Base-by-base conservation (phyloP, 352 stramenopile species). In the Phytophthora meadii region DNA sequence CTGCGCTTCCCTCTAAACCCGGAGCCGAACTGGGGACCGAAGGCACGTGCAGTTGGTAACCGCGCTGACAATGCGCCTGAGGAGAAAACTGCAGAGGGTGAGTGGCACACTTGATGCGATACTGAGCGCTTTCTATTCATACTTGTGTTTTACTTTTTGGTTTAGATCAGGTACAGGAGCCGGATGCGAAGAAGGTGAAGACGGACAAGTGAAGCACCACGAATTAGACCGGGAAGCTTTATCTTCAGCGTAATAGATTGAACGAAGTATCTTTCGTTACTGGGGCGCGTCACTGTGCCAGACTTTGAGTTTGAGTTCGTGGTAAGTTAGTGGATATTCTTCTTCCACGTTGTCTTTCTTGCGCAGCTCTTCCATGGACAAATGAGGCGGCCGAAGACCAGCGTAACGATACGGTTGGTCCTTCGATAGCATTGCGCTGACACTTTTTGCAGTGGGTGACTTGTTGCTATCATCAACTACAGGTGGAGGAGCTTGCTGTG, bases 21-120 rank as follows among this genome's bases (percentile, higher is more conserved):
- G 4, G 93, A 99, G 71, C 88, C 94, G 1, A 95, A 99, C 74
- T 99, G 97, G 97, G 97, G 97, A 11, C 97, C 96, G 0, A 99
- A 99, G 79, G 84, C 92, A 0, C 87, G 89, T 60, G 88, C 88
- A 39, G 84, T 93, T 1, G 87, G 89, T 34, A 89, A 94, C 69
- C 87, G 84, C 45, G 63, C 61, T 19, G 74, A 73, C 25, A 59
- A 55, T 14, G 52, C 15, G 19, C 6, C 46, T 41, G 61, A 51
- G 8, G 55, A 37, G 19, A 78, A 66, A 34, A 74, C 49, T 61
- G 14, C 30, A 36, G 54, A 54, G 68, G 65, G 54, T 64, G 57
- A 63, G 61, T 72, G 39, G 8, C 57, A 12, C 28, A 49, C 28
- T 4, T 55, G 30, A 36, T 14, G 11, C 30, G 1, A 10, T 14